Conservation (phyloP, 148 eudicot species). For the Fallopia convolvulus region DNA sequence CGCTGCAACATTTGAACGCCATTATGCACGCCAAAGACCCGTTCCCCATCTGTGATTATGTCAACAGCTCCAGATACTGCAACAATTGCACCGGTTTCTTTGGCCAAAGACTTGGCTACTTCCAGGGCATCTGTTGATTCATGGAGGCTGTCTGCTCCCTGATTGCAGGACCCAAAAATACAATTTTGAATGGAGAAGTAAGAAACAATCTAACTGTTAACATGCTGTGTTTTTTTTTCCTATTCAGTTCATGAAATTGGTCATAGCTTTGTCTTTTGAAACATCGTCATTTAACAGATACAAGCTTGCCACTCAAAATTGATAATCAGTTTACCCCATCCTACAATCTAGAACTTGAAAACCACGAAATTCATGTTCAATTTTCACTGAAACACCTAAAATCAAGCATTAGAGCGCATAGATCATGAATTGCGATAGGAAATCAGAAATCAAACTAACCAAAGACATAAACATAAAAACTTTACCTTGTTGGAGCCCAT, state of each 20-base stretch:
- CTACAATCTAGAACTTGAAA: background rate
- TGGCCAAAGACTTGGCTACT: conserved; percentile 75
- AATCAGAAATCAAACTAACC: background rate
- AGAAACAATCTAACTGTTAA: background rate
- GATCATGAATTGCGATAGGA: no score
- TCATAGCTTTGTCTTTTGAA: background rate
- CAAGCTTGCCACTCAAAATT: background rate
- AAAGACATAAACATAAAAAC: background rate
- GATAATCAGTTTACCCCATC: background rate
- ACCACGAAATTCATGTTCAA: background rate
- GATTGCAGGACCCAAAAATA: background rate
- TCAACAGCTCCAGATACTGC: conserved; percentile 87
- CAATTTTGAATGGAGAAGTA: background rate
- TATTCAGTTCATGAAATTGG: background rate
- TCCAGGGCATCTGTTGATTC: conserved; percentile 72
- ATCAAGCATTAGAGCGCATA: background rate
- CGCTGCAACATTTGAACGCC: conserved; percentile 80
- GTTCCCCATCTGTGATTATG: conserved; percentile 64
- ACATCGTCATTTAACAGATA: background rate
- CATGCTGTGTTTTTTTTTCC: background rate
- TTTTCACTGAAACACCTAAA: background rate
- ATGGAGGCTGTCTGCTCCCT: conserved; percentile 78
- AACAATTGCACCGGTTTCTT: conserved; percentile 42
- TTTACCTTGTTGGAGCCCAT: background rate
- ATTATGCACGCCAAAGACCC: conserved; percentile 48